Base-by-base conservation (phyloP, 345 rosid species). In the Hirschfeldia incana region DNA sequence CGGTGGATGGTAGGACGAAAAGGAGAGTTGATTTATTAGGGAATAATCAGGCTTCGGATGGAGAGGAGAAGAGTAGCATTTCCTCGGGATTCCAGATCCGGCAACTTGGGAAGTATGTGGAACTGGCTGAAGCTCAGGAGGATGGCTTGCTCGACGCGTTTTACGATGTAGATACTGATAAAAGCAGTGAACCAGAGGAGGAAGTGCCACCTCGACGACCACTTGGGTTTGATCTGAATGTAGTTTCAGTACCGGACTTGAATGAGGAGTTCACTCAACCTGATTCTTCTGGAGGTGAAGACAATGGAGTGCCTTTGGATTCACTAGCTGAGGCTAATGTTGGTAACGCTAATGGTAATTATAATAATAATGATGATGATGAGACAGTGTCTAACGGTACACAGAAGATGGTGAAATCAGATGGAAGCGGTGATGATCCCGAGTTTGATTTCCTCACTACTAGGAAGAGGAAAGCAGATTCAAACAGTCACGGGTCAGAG, bases 261-360 rank as follows among this genome's bases (percentile, higher is more conserved):
- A 96, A 96, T 37, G 99, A 89, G 81, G 98, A 93, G 73, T 83
- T 89, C 69, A 88, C 94, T 73, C 97, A 90, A 36, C 87, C 78
- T 62, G 97, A 92, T 53, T 93, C 89, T 69, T 92, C 97, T 28
- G 82, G 94, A 65, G 97, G 93, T 83, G 97, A 93, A 87, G 96
- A 93, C 80, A 86, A 85, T 42, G 95, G 90, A 58, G 86, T 88
- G 84, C 84, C 88, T 21, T 77, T 90, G 74, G 89, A 81, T 60
- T 92, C 74, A 36, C 88, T 83, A 65, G 82, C 88, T 70, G 98
- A 88, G 76, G 89, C 86, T 51, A 76, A 65, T 33, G 39, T 57
- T 37, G 57, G 13, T 75, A n/a, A 57, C 1, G 6, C 17, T 32
- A 17, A 63, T 34, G 34, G 64, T 17, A 46, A 65, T 17, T 26